These are phyloP conservation scores for Chenopodium suecicum DNA, from an alignment of 148 eudicot genomes.

Conservation along the genomic window DNA sequence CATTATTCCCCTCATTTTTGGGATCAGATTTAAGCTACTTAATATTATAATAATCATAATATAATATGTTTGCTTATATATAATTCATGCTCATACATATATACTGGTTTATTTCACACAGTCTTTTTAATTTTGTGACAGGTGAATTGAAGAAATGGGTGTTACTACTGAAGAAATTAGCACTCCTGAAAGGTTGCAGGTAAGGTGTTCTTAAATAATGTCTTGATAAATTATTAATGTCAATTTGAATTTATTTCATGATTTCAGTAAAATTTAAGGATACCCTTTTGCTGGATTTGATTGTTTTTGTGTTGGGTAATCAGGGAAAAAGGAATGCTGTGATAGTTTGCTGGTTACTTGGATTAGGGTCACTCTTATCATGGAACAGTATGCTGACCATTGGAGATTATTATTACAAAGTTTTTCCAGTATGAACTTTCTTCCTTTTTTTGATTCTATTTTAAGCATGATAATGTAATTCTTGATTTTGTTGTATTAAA, in stretches of 20 bases:
- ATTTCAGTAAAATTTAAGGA: not conserved
- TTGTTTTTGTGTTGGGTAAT: not conserved
- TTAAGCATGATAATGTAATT: not conserved
- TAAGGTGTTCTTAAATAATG: not conserved
- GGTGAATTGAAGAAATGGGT: constrained; percentile 1
- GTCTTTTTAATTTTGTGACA: not conserved
- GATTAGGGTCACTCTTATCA: constrained; percentile 58
- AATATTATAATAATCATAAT: not conserved
- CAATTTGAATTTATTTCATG: not conserved
- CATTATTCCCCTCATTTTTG: not conserved
- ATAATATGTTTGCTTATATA: not conserved
- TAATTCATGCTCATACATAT: not conserved
- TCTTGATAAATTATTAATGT: not conserved
- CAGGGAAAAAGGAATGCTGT: constrained; percentile 29
- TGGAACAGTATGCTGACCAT: constrained; percentile 69
- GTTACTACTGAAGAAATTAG: not conserved
- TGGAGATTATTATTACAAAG: constrained; percentile 53
- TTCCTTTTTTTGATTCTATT: not conserved
- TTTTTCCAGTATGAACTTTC: constrained; percentile 45
- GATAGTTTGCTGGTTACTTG: constrained; percentile 59
- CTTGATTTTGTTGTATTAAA: not conserved
- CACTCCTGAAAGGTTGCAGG: constrained; percentile 1
- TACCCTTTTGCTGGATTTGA: not conserved
- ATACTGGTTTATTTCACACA: not conserved
- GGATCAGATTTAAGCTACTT: not conserved